phyloP scores from a whole-genome alignment of 306 rosid species.

The Benincasa hispida region DNA sequence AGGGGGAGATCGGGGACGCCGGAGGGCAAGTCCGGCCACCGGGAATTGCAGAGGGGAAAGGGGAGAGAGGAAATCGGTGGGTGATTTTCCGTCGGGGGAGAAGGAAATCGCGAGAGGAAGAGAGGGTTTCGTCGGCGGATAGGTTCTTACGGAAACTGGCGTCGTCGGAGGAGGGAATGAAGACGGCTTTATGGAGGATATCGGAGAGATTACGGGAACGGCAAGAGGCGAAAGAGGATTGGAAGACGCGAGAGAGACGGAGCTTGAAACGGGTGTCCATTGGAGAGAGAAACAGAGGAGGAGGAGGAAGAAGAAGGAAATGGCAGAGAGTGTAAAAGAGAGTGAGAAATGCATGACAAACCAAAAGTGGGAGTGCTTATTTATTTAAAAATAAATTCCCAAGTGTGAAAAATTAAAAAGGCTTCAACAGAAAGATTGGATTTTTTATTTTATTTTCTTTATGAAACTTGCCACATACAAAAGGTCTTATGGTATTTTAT shows the following conservation, averaged over 20 bases:
- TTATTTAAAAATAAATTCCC: neutral
- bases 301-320: neutral
- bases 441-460: neutral
- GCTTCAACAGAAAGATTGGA: neutral
- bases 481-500: neutral
- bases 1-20: constrained; percentile 25
- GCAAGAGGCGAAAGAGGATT: constrained; percentile 70
- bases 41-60: constrained; percentile 24
- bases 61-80: neutral
- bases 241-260: constrained; percentile 74
- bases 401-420: neutral
- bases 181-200: constrained; percentile 45
- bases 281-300: neutral
- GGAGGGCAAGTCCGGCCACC: constrained; percentile 27
- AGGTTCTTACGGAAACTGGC: constrained; percentile 12
- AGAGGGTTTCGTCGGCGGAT: constrained; percentile 17
- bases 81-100: constrained; percentile 41
- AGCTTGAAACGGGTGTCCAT: constrained; percentile 67
- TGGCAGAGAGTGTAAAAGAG: constrained; percentile 3
- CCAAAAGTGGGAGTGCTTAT: constrained; percentile 6
- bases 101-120: constrained; percentile 25
- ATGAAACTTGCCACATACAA: neutral
- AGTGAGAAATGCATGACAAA: constrained; percentile 10
- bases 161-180: constrained; percentile 18
- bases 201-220: constrained; percentile 50